Percentiles rank a stretch among this genome's conserved stretches.
Conservation (phyloP, 2,329 filamentous ascomycete species). For the Calonectria pteridis region DNA sequence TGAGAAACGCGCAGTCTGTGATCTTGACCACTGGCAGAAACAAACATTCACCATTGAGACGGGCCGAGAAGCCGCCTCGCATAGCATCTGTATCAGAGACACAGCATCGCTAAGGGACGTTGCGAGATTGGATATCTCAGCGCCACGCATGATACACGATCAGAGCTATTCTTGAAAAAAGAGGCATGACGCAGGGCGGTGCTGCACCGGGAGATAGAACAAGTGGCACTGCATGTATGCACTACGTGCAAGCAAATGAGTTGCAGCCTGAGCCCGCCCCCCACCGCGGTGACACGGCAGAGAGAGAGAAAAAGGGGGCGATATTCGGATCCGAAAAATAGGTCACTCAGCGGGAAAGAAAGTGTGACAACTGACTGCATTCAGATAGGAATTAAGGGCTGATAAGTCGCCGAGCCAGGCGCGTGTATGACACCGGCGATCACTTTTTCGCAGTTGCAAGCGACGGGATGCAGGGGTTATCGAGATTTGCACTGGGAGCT, state of each 20-base stretch:
- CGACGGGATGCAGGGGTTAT: background rate
- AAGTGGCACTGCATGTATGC: conserved; percentile 15
- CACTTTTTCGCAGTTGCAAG: background rate
- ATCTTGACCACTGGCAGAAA: background rate
- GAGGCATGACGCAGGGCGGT: background rate
- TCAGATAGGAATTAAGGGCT: background rate
- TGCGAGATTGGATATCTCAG: background rate
- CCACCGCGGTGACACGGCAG: background rate
- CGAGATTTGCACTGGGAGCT: background rate
- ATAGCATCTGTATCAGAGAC: background rate
- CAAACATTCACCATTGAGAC: background rate
- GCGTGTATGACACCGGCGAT: background rate
- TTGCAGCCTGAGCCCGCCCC: background rate
- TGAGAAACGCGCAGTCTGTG: background rate
- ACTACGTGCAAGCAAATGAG: background rate
- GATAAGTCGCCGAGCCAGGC: conserved; percentile 1
- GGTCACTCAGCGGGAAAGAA: background rate
- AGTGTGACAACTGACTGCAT: background rate
- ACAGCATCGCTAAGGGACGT: background rate
- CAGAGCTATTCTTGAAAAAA: conserved; percentile 7
- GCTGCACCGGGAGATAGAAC: background rate
- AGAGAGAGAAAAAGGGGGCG: background rate
- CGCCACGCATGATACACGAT: background rate
- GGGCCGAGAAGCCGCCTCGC: background rate
- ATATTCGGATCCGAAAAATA: background rate